phyloP scores from a whole-genome alignment of 305 asterid species.

The Plantago coronopus region DNA sequence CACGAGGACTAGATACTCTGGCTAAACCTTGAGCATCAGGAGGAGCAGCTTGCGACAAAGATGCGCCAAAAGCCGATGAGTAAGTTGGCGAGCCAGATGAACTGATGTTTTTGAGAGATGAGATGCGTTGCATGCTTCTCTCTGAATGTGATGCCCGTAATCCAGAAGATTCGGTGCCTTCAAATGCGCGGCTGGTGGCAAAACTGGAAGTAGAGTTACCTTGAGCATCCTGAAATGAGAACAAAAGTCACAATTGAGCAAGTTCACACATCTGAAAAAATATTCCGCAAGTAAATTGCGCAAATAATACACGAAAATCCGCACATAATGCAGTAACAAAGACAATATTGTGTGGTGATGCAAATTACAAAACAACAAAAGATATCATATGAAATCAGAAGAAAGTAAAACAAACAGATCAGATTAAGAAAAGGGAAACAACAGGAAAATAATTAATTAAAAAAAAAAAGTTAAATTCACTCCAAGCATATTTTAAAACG shows the following conservation, averaged over 20 bases:
- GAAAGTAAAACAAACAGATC: not conserved
- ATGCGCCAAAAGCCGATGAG: not conserved
- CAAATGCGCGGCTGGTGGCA: slow-evolving; percentile 36
- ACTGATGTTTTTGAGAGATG: slow-evolving; percentile 12
- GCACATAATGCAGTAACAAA: not conserved
- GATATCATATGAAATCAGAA: not conserved
- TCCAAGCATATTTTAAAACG: slow-evolving; percentile 3
- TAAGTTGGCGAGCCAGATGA: too few relatives aligned
- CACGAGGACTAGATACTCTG: slow-evolving; percentile 9
- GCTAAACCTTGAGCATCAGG: slow-evolving; percentile 4
- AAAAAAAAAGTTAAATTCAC: not conserved
- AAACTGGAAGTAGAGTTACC: slow-evolving; percentile 32
- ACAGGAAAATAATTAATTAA: too few relatives aligned
- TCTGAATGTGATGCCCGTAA: slow-evolving; percentile 17
- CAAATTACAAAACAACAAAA: too few relatives aligned
- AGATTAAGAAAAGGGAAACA: not conserved
- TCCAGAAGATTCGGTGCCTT: slow-evolving; percentile 39
- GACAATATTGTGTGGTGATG: not conserved
- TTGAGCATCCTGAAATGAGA: slow-evolving; percentile 41
- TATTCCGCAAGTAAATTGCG: not conserved
- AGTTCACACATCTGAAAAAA: not conserved
- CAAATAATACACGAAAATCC: not conserved
- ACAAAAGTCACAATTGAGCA: slow-evolving; percentile 5
- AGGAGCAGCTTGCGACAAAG: not conserved
- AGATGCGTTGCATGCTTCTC: too few relatives aligned